These are phyloP conservation scores for Zygosaccharomyces gambellarensis DNA, from an alignment of 805 yeast genomes.

Conservation along the genomic window DNA sequence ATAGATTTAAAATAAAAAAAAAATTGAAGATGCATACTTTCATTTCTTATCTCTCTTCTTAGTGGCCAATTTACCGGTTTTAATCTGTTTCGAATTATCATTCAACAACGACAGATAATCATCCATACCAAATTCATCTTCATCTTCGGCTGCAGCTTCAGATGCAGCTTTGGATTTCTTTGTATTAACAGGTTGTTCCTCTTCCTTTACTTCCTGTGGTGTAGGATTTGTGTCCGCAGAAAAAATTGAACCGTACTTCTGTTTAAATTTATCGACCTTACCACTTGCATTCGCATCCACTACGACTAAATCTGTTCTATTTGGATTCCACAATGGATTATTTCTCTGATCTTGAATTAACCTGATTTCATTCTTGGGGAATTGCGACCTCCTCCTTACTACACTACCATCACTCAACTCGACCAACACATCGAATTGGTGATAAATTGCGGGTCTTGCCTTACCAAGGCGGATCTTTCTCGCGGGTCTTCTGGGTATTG, in stretches of 20 bases:
- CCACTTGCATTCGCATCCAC: conserved; percentile 83
- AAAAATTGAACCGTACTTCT: conserved; percentile 51
- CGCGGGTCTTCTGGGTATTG: conserved; percentile 50
- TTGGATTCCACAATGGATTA: conserved; percentile 82
- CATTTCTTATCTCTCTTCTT: conserved; percentile 29
- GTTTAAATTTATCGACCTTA: conserved; percentile 67
- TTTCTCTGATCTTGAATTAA: conserved; percentile 87
- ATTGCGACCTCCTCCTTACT: conserved; percentile 72
- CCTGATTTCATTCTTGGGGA: conserved; percentile 80
- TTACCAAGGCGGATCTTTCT: conserved; percentile 71
- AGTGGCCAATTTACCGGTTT: conserved; percentile 31
- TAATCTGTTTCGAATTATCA: conserved; percentile 29
- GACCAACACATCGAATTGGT: conserved; percentile 83
- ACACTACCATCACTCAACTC: conserved; percentile 95
- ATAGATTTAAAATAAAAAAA: background rate
- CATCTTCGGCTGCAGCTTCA: conserved; percentile 5
- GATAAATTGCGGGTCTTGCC: conserved; percentile 89
- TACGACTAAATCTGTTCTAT: conserved; percentile 68
- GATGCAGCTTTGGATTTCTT: conserved; percentile 7
- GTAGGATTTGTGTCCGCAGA: conserved; percentile 33
- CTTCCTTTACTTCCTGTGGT: conserved; percentile 6
- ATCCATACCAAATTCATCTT: conserved; percentile 28
- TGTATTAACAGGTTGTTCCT: conserved; percentile 7
- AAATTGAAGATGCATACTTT: conserved; percentile 2
- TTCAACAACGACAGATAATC: conserved; percentile 32